Evolutionary conservation across 163 green algal species (phyloP), one percentile per base, ranked within the genome.

Genomic region (Chlorella variabilis): DNA sequence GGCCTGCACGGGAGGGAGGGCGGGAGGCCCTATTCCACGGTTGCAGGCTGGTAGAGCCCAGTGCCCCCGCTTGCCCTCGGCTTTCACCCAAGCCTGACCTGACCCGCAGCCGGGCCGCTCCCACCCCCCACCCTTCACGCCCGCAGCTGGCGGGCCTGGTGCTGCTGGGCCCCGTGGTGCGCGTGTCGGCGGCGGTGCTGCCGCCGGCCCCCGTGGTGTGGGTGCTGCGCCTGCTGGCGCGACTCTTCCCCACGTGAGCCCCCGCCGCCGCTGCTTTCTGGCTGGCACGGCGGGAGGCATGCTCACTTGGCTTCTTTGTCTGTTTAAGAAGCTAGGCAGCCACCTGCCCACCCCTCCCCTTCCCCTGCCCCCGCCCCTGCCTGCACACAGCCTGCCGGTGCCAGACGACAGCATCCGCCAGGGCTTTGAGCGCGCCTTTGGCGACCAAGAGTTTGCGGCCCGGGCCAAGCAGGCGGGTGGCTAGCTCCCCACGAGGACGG

Each of bases 141-240:
- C 29, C 38, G 59, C 59, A 67, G 59, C 59, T 67, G 59, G 59
- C 59, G 8, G 59, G 59, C 5, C n/a, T 67, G 29, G 59, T 67
- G 59, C 59, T 67, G 59, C 59, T 67, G 59, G 59, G 59, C 5
- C 59, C 59, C 7, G 27, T 67, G 8, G 29, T 67, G 29, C 59
- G 59, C 6, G 59, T 67, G 59, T 11, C 59, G n/a, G 27, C 59
- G 7, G 29, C 59, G 5, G 6, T 67, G n/a, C 59, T 67, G 59
- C 59, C 59, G 4, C 59, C 59, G 6, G 54, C 59, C 27, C 59
- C 59, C n/a, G 59, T 67, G 29, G 4, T 67, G 29, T 67, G 59
- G 59, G n/a, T 67, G 27, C 27, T 67, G 59, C 59, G 59, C 59
- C 59, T 39, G 59, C 59, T 67, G 59, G 59, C 59, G 4, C 59